phyloP scores from a whole-genome alignment of 1,284 basidiomycete species.

The Cystobasidium sp. region DNA sequence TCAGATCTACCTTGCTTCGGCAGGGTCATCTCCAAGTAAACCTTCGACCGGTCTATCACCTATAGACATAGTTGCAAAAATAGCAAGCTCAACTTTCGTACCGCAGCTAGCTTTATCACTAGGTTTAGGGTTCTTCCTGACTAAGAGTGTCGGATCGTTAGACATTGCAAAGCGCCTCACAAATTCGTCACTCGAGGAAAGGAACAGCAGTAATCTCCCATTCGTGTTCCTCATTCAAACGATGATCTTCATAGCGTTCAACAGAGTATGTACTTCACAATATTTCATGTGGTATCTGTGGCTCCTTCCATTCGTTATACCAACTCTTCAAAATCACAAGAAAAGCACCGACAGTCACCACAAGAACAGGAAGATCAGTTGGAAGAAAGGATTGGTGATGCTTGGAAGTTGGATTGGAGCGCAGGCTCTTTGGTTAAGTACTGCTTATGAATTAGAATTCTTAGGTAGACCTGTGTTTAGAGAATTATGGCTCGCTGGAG shows the following conservation, averaged over 20 bases:
- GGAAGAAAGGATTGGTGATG: slow-evolving; percentile 59
- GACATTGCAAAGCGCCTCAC: neutral
- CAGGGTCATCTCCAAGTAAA: slow-evolving; percentile 33
- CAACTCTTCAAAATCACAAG: slow-evolving; percentile 60
- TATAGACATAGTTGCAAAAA: slow-evolving; percentile 45
- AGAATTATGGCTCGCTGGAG: slow-evolving; percentile 74
- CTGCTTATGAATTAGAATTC: slow-evolving; percentile 88
- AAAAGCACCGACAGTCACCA: too few species aligned
- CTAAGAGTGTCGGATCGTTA: neutral
- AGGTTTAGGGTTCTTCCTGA: slow-evolving; percentile 68
- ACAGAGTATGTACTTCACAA: slow-evolving; percentile 98
- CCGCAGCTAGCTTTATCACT: slow-evolving; percentile 68
- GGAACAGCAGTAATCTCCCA: slow-evolving; percentile 64
- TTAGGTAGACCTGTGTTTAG: slow-evolving; percentile 73
- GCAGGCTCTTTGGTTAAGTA: slow-evolving; percentile 77
- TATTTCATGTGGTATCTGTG: slow-evolving; percentile 98
- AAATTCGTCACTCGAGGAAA: slow-evolving; percentile 37
- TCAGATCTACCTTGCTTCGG: slow-evolving; percentile 73
- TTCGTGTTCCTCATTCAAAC: slow-evolving; percentile 93
- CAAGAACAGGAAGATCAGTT: slow-evolving; percentile 59
- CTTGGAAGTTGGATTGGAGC: slow-evolving; percentile 72
- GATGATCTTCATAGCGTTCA: slow-evolving; percentile 86
- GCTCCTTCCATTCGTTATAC: slow-evolving; percentile 80
- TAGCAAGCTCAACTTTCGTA: slow-evolving; percentile 55
- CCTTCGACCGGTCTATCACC: slow-evolving; percentile 53